These are phyloP conservation scores for Phaeosphaeriaceae sp. DNA, from an alignment of 2,329 filamentous ascomycete genomes.

Conservation along the genomic window DNA sequence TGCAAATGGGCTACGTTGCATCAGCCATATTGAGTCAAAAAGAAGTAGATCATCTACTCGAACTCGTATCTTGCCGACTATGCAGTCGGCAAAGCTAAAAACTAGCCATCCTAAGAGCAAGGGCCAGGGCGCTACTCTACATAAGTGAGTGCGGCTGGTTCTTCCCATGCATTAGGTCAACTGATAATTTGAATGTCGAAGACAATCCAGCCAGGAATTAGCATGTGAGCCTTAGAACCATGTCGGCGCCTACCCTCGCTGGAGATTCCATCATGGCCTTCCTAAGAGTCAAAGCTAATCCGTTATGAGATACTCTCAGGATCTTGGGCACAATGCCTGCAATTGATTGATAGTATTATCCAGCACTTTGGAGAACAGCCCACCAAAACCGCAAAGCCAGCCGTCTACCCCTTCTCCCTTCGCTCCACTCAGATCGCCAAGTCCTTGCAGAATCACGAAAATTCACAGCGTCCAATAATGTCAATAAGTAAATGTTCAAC, in stretches of 20 bases:
- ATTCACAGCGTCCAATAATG: slow-evolving; percentile 6
- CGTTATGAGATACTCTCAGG: too few species aligned
- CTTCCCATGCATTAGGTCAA: not conserved
- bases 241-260: slow-evolving; percentile 3
- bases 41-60: too few species aligned
- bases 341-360: slow-evolving; percentile 7
- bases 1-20: too few species aligned
- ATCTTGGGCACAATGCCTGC: too few species aligned
- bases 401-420: slow-evolving; percentile 5
- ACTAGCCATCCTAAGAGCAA: too few species aligned
- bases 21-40: too few species aligned
- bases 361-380: slow-evolving; percentile 8
- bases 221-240: slow-evolving; percentile 4
- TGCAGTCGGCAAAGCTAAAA: too few species aligned
- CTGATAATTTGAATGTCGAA: slow-evolving; percentile 1
- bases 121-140: too few species aligned
- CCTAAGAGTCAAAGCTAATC: too few species aligned
- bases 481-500: slow-evolving; percentile 7
- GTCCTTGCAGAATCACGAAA: slow-evolving; percentile 7
- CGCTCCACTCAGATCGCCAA: not conserved
- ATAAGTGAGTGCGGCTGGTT: not conserved
- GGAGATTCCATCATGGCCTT: not conserved
- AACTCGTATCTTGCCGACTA: too few species aligned
- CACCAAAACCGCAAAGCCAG: slow-evolving; percentile 9
- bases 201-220: slow-evolving; percentile 6